A percentile compares a stretch with the other conserved stretches of the same genome.
Conservation (phyloP, 176 grass and related monocot genomes). For the Triticum dicoccoides region DNA sequence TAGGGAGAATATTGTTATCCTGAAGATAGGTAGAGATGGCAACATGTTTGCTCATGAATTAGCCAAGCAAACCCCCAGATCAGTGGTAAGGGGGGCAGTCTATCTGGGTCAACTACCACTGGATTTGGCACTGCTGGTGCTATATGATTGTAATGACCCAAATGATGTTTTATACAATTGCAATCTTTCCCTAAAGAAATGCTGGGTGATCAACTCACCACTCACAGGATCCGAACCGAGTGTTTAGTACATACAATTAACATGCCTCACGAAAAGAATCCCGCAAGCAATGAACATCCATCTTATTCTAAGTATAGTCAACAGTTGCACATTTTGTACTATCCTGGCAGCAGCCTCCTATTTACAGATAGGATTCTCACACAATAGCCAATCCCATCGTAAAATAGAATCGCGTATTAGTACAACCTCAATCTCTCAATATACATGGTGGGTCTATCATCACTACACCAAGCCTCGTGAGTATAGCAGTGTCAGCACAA, state of each 20-base stretch:
- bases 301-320: slow-evolving; percentile 19
- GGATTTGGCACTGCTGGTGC: too few species aligned
- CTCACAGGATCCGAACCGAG: too few species aligned
- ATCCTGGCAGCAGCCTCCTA: slow-evolving; percentile 27
- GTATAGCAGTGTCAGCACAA: background rate
- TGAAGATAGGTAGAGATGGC: background rate
- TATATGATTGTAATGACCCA: too few species aligned
- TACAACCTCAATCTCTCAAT: background rate
- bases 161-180: too few species aligned
- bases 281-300: background rate
- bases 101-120: too few species aligned
- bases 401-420: slow-evolving; percentile 1
- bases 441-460: slow-evolving; percentile 8
- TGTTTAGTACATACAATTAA: background rate
- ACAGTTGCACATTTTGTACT: background rate
- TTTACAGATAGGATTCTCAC: slow-evolving; percentile 12
- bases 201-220: too few species aligned
- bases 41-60: background rate
- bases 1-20: background rate
- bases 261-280: background rate
- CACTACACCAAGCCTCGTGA: background rate
- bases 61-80: background rate
- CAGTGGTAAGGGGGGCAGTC: too few species aligned
- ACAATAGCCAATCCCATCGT: background rate
- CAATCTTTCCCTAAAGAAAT: too few species aligned